phyloP scores from a whole-genome alignment of 768 basidiomycete species.

The Lepiota brunneoincarnata region DNA sequence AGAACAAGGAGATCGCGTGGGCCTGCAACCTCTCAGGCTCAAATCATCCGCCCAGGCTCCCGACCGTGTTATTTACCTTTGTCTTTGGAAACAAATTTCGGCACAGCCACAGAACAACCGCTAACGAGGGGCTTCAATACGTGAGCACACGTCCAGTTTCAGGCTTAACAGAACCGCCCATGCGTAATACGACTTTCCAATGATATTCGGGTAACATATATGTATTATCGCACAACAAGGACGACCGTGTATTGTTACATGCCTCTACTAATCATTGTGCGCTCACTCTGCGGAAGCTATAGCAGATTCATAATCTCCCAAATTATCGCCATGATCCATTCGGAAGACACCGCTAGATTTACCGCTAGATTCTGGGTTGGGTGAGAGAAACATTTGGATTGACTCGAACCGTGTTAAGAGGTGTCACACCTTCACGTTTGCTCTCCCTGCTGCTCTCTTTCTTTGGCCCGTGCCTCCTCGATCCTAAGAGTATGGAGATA shows the following conservation, averaged over 20 bases:
- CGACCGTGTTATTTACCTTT: constrained; percentile 34
- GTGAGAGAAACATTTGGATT: neutral
- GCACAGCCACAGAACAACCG: neutral
- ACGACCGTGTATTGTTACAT: too few relatives aligned
- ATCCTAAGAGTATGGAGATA: constrained; percentile 25
- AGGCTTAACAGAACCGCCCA: too few relatives aligned
- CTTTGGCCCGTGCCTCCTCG: neutral
- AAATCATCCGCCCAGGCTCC: constrained; percentile 19
- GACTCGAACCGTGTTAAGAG: neutral
- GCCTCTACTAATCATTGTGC: too few relatives aligned
- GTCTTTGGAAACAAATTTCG: constrained; percentile 2
- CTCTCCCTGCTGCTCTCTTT: neutral
- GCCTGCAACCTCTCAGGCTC: neutral
- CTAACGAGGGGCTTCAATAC: neutral
- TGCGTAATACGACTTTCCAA: too few relatives aligned
- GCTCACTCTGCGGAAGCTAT: neutral
- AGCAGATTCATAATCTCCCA: neutral
- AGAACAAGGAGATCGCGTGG: constrained; percentile 6
- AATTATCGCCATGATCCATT: neutral
- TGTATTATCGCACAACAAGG: too few relatives aligned
- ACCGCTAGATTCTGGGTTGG: neutral
- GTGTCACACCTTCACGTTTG: neutral
- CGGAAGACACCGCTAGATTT: neutral
- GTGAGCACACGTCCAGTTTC: neutral
- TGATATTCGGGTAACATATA: too few relatives aligned